A percentile compares a stretch with the other conserved stretches of the same genome.
phyloP scores from a whole-genome alignment of 1,139 yeast genomes.

The Kodamaea suecica region DNA sequence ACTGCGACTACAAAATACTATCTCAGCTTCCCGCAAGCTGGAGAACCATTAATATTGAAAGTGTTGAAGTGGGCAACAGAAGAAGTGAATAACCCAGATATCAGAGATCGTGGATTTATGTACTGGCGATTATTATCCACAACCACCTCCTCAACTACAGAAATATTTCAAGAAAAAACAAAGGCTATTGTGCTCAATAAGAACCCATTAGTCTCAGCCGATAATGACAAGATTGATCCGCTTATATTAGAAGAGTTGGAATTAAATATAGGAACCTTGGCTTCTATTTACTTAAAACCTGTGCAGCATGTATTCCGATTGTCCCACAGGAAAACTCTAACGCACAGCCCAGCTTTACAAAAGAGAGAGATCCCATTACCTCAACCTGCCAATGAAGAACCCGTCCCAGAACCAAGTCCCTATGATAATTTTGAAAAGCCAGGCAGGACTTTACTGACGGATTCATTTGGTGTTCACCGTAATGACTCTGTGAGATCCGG shows the following conservation, averaged over 20 bases:
- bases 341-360: conserved; percentile 63
- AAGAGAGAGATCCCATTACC: conserved; percentile 12
- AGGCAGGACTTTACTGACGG: conserved; percentile 5
- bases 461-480: conserved; percentile 8
- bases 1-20: conserved; percentile 76
- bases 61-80: conserved; percentile 73
- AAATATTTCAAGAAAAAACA: conserved; percentile 38
- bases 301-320: conserved; percentile 73
- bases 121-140: conserved; percentile 79
- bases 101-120: conserved; percentile 80
- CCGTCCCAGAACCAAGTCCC: not conserved
- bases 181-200: conserved; percentile 57
- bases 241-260: conserved; percentile 75
- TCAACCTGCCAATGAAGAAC: not conserved
- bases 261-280: conserved; percentile 74
- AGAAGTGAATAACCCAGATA: conserved; percentile 71
- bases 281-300: conserved; percentile 83
- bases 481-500: conserved; percentile 10
- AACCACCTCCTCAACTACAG: conserved; percentile 26
- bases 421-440: conserved; percentile 2
- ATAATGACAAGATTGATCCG: conserved; percentile 71
- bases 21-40: conserved; percentile 51
- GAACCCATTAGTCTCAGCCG: conserved; percentile 62
- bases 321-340: conserved; percentile 53
- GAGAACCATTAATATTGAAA: conserved; percentile 56